Conservation (phyloP, 2,329 filamentous ascomycete species). For the Fusarium denticulatum region DNA sequence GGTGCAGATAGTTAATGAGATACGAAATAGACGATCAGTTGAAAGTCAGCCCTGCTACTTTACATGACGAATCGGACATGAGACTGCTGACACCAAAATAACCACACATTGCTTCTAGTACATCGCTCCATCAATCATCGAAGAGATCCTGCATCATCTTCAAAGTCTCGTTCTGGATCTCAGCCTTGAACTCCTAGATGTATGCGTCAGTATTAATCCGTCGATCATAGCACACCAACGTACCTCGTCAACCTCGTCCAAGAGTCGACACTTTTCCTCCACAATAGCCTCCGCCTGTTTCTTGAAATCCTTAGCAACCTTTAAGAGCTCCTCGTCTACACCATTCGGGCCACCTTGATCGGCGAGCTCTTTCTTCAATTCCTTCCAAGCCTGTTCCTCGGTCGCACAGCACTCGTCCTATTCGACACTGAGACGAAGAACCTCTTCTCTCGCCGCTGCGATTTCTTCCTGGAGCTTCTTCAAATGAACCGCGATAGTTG, state of each 20-base stretch:
- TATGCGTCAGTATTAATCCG: not conserved
- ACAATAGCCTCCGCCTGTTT: conserved; percentile 39
- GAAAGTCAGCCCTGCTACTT: conserved; percentile 4
- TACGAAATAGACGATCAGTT: conserved; percentile 38
- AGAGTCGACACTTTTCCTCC: conserved; percentile 21
- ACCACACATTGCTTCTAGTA: not conserved
- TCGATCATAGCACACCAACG: not conserved
- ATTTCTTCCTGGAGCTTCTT: conserved; percentile 36
- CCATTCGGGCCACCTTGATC: not conserved
- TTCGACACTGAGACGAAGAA: conserved; percentile 35
- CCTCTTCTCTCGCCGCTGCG: conserved; percentile 33
- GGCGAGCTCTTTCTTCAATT: conserved; percentile 2
- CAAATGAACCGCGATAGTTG: conserved; percentile 43
- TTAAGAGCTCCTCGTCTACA: not conserved
- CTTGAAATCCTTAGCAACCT: conserved; percentile 15
- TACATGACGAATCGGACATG: conserved; percentile 2
- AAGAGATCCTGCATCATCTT: conserved; percentile 44
- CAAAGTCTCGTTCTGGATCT: conserved; percentile 40
- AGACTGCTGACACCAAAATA: not conserved
- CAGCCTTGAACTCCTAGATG: conserved; percentile 43
- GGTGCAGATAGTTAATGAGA: conserved; percentile 35
- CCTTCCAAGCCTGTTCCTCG: conserved; percentile 35
- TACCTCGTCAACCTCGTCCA: conserved; percentile 47
- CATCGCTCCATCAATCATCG: conserved; percentile 4
- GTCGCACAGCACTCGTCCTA: conserved; percentile 41